Evolutionary conservation across 2,329 filamentous ascomycete genomes (phyloP).

Genomic region (Paradendryphiella salina): DNA sequence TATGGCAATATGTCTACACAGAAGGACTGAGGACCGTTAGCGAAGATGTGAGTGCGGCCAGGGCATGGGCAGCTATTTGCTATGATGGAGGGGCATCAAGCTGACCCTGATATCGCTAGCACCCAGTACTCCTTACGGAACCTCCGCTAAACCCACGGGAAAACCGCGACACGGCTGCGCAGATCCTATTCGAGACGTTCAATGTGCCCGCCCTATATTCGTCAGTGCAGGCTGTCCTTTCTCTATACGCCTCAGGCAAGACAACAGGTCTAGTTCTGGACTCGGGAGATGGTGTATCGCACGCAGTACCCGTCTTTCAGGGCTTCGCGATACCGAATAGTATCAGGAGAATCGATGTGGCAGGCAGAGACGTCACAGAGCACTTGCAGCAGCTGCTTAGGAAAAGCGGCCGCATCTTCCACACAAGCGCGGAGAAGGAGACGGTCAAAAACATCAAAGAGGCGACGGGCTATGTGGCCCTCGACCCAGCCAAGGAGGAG

Average conservation of each 20-base stretch:
- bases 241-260: conserved; percentile 90
- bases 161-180: conserved; percentile 94
- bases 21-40: conserved; percentile 95
- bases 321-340: conserved; percentile 96
- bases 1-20: conserved; percentile 97
- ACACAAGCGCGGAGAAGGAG: conserved; percentile 98
- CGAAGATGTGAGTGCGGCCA: conserved; percentile 71
- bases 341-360: conserved; percentile 94
- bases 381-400: conserved; percentile 87
- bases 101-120: conserved; percentile 55
- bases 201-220: conserved; percentile 96
- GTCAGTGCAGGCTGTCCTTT: conserved; percentile 95
- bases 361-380: conserved; percentile 93
- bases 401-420: conserved; percentile 92
- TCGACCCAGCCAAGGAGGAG: conserved; percentile 90
- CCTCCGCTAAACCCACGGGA: conserved; percentile 91
- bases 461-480: conserved; percentile 85
- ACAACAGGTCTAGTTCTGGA: conserved; percentile 96
- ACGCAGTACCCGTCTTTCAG: conserved; percentile 96
- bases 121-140: conserved; percentile 94
- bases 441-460: conserved; percentile 98
- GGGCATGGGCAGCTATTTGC: conserved; percentile 10
- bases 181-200: conserved; percentile 98
- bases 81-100: conserved; percentile 3
- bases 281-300: conserved; percentile 92